A percentile compares a stretch with the other conserved stretches of the same genome.
phyloP scores from a whole-genome alignment of 1,139 yeast genomes.

The Candida pseudocylindracea region DNA sequence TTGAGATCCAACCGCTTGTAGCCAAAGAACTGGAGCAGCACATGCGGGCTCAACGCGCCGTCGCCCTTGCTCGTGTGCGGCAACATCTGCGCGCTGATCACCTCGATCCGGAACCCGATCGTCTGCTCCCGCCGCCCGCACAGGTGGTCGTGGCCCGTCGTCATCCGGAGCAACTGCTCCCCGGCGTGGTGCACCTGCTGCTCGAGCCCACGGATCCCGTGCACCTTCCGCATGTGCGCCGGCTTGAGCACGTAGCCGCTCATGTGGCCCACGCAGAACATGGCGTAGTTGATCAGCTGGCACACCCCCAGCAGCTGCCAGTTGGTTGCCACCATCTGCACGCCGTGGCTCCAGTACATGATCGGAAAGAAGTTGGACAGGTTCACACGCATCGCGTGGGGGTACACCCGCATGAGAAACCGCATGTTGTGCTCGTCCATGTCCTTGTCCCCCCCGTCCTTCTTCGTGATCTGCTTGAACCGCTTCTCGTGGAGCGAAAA shows the following conservation, averaged over 20 bases:
- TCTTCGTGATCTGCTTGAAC: constrained; percentile 39
- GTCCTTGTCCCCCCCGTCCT: constrained; percentile 24
- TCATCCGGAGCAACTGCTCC: too few relatives aligned
- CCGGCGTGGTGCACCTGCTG: too few relatives aligned
- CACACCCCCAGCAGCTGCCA: constrained; percentile 93
- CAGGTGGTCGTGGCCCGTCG: too few relatives aligned
- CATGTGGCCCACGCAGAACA: constrained; percentile 36
- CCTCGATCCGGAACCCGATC: constrained; percentile 13
- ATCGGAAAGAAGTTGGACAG: constrained; percentile 72
- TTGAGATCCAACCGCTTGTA: constrained; percentile 9
- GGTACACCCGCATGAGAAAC: constrained; percentile 69
- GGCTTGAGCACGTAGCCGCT: constrained; percentile 76
- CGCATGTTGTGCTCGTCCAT: constrained; percentile 57
- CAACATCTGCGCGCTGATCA: constrained; percentile 72
- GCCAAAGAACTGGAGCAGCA: constrained; percentile 34
- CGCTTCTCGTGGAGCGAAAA: constrained; percentile 71
- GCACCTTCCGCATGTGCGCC: constrained; percentile 12
- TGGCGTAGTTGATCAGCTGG: constrained; percentile 72
- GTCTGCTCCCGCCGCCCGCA: background rate
- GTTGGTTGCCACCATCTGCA: constrained; percentile 88
- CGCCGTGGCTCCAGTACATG: constrained; percentile 63
- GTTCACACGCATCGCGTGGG: constrained; percentile 52
- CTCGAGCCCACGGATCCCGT: too few relatives aligned
- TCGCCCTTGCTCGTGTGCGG: constrained; percentile 34
- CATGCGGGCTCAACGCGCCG: constrained; percentile 29